Evolutionary conservation across 805 yeast genomes (phyloP), one percentile per base, ranked within the genome.

Genomic region (Cyberlindnera bimundalis): DNA sequence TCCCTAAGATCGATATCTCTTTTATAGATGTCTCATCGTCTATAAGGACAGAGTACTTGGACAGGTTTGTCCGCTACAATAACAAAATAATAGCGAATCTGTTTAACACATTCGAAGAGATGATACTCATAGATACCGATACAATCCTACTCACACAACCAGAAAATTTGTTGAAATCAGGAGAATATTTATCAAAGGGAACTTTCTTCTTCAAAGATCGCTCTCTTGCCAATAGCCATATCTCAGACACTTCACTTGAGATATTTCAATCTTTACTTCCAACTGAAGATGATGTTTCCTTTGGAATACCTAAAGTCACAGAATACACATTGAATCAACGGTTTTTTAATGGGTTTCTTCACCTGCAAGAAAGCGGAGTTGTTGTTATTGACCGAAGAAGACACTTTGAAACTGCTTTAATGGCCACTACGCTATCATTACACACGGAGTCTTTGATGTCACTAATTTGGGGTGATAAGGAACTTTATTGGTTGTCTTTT

Each of bases 41-140:
- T n/a, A 37, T 56, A n/a, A 12, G 20, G 5, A 20, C 36, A 10
- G 24, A 24, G 6, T 46, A 44, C 28, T 4, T 19, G 10, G 29
- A 13, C 3, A 12, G 41, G 6, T 68, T 66, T 61, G 31, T 64
- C 61, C 53, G 56, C 50, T 66, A 54, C 41, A 48, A 55, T 17
- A 64, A 62, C 40, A 80, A 79, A 55, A 67, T 80, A 55, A 50
- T 78, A 19, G 81, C 84, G 1, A 60, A 71, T 13, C 43, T 76
- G 25, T 79, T 80, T 56, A 78, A 71, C 36, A 67, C 77, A 8
- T 78, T 76, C 48, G 66, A 70, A 33, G 79, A 75, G 48, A 61
- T 66, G 33, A 58, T 78, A 6, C 60, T 77, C 14, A 47, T 78
- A 18, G 84, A 79, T 52, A 77, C 78, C 2, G 84, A 78, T 50